These are phyloP conservation scores for Blumeriella jaapii DNA, from an alignment of 2,329 filamentous ascomycete species.

Conservation along the genomic window DNA sequence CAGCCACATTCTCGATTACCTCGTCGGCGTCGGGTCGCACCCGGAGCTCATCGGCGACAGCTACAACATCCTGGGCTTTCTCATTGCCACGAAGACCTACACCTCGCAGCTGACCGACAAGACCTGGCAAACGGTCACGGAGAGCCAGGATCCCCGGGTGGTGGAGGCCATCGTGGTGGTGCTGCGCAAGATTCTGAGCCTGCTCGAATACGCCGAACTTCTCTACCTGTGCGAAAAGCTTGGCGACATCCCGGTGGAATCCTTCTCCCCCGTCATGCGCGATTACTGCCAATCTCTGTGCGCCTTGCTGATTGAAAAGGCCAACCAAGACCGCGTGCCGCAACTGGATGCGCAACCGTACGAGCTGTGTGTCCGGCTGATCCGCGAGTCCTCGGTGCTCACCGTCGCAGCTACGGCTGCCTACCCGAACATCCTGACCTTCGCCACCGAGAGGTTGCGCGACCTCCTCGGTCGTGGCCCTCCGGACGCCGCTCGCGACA, in stretches of 20 bases:
- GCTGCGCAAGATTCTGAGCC: conserved; percentile 36
- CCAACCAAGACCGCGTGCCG: conserved; percentile 27
- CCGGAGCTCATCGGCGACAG: conserved; percentile 77
- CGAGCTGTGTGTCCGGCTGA: conserved; percentile 50
- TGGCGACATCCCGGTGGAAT: conserved; percentile 47
- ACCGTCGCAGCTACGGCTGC: conserved; percentile 42
- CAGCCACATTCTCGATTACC: conserved; percentile 69
- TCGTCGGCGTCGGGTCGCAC: conserved; percentile 83
- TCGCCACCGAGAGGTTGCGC: conserved; percentile 49
- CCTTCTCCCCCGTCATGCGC: conserved; percentile 50
- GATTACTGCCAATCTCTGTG: conserved; percentile 49
- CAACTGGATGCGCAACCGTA: conserved; percentile 37
- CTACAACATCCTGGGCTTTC: conserved; percentile 75
- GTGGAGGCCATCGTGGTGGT: conserved; percentile 68
- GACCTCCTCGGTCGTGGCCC: conserved; percentile 47
- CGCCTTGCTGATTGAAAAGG: conserved; percentile 35
- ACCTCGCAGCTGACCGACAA: conserved; percentile 60
- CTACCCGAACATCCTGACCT: conserved; percentile 49
- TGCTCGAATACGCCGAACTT: conserved; percentile 39
- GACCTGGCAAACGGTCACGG: conserved; percentile 73
- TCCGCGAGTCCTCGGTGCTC: conserved; percentile 57
- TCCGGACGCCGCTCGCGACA: conserved; percentile 42
- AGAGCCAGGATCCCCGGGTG: conserved; percentile 75
- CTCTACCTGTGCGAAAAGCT: conserved; percentile 64
- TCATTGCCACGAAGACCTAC: conserved; percentile 70